Conservation (phyloP, 257 asterid genomes). For the Plantago major region DNA sequence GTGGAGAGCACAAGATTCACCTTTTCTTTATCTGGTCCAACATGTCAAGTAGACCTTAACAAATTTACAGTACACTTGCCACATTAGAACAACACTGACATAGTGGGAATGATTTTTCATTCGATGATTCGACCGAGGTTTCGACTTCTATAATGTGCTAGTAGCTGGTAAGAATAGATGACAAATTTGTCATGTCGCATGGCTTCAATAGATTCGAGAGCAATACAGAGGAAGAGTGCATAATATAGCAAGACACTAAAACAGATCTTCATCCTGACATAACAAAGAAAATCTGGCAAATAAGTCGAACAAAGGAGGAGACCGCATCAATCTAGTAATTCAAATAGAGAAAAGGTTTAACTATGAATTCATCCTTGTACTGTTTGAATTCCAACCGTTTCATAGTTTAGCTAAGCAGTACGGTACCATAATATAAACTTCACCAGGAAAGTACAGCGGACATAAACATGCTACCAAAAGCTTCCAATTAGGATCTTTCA, state of each 20-base stretch:
- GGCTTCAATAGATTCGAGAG: neutral
- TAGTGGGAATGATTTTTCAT: too few species aligned
- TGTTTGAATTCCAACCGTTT: neutral
- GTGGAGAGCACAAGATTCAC: too few species aligned
- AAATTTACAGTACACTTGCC: too few species aligned
- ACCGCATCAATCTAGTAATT: neutral
- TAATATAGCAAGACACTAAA: neutral
- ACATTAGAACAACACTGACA: too few species aligned
- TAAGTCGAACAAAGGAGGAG: neutral
- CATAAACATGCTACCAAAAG: constrained; percentile 1
- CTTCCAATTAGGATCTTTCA: constrained; percentile 44
- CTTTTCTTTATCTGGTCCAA: too few species aligned
- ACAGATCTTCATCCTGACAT: neutral
- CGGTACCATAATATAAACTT: neutral
- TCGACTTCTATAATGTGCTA: too few species aligned
- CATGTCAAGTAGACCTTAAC: too few species aligned
- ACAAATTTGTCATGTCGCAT: too few species aligned
- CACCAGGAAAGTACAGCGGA: neutral
- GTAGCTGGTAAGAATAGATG: too few species aligned
- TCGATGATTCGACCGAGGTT: too few species aligned
- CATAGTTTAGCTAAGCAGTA: constrained; percentile 1
- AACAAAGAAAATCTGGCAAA: neutral
- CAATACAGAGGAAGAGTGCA: neutral
- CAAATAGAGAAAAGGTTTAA: neutral
- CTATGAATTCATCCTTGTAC: neutral